These are phyloP conservation scores for Dactylonectria estremocensis DNA, from an alignment of 2,329 filamentous ascomycete genomes.

Conservation along the genomic window DNA sequence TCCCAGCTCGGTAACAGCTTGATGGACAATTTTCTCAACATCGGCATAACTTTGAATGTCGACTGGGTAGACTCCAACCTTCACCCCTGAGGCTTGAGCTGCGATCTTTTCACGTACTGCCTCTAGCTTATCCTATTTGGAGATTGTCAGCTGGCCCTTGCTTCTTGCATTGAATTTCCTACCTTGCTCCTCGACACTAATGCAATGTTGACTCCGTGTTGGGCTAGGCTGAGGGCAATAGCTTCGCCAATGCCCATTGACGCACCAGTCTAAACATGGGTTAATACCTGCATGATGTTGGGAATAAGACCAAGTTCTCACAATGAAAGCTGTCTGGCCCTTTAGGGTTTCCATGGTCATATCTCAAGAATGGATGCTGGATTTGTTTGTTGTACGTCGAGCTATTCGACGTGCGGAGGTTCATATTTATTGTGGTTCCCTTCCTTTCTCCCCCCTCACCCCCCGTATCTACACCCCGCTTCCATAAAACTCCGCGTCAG, in stretches of 20 bases:
- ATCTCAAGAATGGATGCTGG: neutral
- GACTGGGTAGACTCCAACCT: too few relatives aligned
- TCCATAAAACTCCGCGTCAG: too few relatives aligned
- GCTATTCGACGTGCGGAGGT: too few relatives aligned
- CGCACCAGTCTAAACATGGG: slow-evolving; percentile 18
- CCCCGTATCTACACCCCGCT: too few relatives aligned
- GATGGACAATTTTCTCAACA: too few relatives aligned
- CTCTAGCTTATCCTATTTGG: slow-evolving; percentile 24
- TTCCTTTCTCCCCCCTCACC: too few relatives aligned
- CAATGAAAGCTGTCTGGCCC: slow-evolving; percentile 6
- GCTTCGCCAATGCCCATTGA: slow-evolving; percentile 33
- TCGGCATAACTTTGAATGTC: too few relatives aligned
- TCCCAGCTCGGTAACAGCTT: too few relatives aligned
- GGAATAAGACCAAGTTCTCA: neutral
- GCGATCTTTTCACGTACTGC: too few relatives aligned
- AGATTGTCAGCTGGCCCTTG: neutral
- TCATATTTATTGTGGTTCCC: neutral
- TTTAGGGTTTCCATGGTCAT: neutral
- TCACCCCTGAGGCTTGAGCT: too few relatives aligned
- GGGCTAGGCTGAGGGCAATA: neutral
- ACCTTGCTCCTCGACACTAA: slow-evolving; percentile 9
- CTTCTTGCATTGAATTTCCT: neutral
- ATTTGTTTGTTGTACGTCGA: too few relatives aligned
- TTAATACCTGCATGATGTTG: too few relatives aligned
- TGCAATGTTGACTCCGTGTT: slow-evolving; percentile 9